Percentiles rank a stretch among this genome's conserved stretches.
Evolutionary conservation across 1,139 yeast species (phyloP).

Genomic region (Schwanniomyces etchellsii): DNA sequence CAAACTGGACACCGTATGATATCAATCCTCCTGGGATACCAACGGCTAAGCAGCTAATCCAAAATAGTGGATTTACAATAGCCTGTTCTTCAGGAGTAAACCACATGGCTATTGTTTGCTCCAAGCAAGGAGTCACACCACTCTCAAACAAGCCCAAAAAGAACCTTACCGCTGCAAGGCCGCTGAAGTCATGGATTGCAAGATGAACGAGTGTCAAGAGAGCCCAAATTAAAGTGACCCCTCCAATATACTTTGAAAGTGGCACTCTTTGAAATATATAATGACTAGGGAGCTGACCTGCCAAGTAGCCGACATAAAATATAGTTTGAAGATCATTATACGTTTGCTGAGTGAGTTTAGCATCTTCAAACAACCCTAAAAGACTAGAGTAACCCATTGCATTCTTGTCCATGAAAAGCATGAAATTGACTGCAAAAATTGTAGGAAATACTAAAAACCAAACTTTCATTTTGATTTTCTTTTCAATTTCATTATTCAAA

Average conservation of each 20-base stretch:
- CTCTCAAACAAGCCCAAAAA: slow-evolving; percentile 43
- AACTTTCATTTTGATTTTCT: slow-evolving; percentile 32
- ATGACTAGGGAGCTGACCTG: slow-evolving; percentile 32
- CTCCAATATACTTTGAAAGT: too few species aligned
- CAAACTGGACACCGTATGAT: slow-evolving; percentile 35
- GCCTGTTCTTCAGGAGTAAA: slow-evolving; percentile 36
- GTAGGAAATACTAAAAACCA: slow-evolving; percentile 14
- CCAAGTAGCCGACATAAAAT: slow-evolving; percentile 32
- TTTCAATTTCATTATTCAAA: slow-evolving; percentile 26
- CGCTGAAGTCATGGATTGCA: slow-evolving; percentile 32
- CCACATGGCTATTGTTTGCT: slow-evolving; percentile 38
- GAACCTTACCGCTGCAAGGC: slow-evolving; percentile 35
- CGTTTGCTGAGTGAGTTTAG: slow-evolving; percentile 24
- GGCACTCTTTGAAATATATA: slow-evolving; percentile 24
- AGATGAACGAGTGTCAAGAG: slow-evolving; percentile 33
- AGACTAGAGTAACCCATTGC: slow-evolving; percentile 37
- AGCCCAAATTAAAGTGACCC: slow-evolving; percentile 31
- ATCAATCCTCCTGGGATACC: slow-evolving; percentile 42
- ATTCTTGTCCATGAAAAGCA: slow-evolving; percentile 37
- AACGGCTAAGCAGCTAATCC: slow-evolving; percentile 38
- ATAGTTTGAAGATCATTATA: slow-evolving; percentile 33
- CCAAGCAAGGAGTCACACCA: slow-evolving; percentile 30
- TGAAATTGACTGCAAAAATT: slow-evolving; percentile 27
- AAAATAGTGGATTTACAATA: slow-evolving; percentile 37
- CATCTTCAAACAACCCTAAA: slow-evolving; percentile 35